These are phyloP conservation scores for Didymella lethalis DNA, from an alignment of 2,329 filamentous ascomycete genomes.

Conservation along the genomic window DNA sequence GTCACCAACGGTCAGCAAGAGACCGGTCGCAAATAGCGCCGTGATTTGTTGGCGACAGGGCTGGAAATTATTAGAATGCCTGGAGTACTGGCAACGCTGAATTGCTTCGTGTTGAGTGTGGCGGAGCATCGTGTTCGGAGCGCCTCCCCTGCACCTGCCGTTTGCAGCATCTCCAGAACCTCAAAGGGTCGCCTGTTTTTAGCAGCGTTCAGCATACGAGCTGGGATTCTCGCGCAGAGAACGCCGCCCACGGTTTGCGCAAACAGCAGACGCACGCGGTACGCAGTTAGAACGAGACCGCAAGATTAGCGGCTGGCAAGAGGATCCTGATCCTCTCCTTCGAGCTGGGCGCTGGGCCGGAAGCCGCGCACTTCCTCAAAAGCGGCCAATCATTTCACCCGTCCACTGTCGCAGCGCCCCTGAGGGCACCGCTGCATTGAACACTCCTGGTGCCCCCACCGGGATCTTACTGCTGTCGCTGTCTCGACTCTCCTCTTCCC, in stretches of 20 bases:
- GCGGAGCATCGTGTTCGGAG: constrained; percentile 31
- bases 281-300: constrained; percentile 10
- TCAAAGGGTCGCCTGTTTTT: constrained; percentile 23
- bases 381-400: constrained; percentile 32
- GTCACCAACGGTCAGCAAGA: constrained; percentile 9
- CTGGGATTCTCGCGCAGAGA: constrained; percentile 11
- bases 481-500: constrained; percentile 34
- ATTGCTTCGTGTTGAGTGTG: constrained; percentile 31
- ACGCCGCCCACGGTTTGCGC: constrained; percentile 10
- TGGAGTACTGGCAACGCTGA: constrained; percentile 14
- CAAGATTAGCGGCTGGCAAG: constrained; percentile 14
- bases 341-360: constrained; percentile 28
- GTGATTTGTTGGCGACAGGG: constrained; percentile 8
- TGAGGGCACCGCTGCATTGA: constrained; percentile 29
- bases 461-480: constrained; percentile 29
- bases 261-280: constrained; percentile 8
- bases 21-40: constrained; percentile 5
- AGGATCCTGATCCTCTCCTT: constrained; percentile 5
- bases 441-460: constrained; percentile 30
- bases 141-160: constrained; percentile 24
- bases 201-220: constrained; percentile 12
- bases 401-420: constrained; percentile 45
- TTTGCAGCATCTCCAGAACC: constrained; percentile 22
- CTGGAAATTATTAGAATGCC: constrained; percentile 22
- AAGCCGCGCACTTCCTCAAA: constrained; percentile 19